phyloP scores from a whole-genome alignment of 495 filamentous ascomycete genomes.

The Penicillium alfredii region DNA sequence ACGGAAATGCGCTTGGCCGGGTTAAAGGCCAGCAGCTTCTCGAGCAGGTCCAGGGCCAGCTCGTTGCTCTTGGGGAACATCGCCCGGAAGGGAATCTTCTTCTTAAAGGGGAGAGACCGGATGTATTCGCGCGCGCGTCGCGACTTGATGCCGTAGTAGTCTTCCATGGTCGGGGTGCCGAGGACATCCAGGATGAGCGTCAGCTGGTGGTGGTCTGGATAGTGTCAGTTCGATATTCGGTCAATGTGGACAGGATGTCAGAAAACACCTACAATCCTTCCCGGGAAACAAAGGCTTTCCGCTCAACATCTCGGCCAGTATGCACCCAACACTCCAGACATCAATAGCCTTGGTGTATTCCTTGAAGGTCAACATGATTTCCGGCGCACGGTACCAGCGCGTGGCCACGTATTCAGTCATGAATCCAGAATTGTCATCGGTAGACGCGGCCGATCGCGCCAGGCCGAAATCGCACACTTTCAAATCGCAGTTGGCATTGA shows the following conservation, averaged over 20 bases:
- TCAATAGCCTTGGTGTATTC: conserved; percentile 99
- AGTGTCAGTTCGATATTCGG: conserved; percentile 1
- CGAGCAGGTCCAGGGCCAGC: conserved; percentile 84
- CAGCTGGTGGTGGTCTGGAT: conserved; percentile 90
- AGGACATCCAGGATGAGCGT: conserved; percentile 97
- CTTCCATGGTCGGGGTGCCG: conserved; percentile 98
- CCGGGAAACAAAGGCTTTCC: conserved; percentile 98
- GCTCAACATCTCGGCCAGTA: conserved; percentile 99
- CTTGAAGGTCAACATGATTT: conserved; percentile 99
- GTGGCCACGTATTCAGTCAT: conserved; percentile 99
- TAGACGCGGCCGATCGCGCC: conserved; percentile 84
- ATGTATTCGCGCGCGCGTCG: conserved; percentile 97
- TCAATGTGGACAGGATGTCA: conserved; percentile 16
- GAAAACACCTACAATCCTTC: conserved; percentile 79
- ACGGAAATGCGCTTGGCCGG: conserved; percentile 97
- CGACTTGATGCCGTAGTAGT: conserved; percentile 99
- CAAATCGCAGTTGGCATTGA: conserved; percentile 98
- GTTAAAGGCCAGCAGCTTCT: conserved; percentile 96
- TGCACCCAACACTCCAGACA: conserved; percentile 98
- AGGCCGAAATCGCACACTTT: conserved; percentile 99
- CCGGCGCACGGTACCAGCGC: conserved; percentile 96
- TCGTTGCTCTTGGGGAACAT: conserved; percentile 98
- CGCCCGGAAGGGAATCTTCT: conserved; percentile 96
- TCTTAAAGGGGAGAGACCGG: conserved; percentile 99
- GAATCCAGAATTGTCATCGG: conserved; percentile 98